Percentiles rank a stretch among this genome's conserved stretches.
These are phyloP conservation scores for Oxytropis ochrocephala DNA, from an alignment of 306 rosid genomes.

Conservation along the genomic window DNA sequence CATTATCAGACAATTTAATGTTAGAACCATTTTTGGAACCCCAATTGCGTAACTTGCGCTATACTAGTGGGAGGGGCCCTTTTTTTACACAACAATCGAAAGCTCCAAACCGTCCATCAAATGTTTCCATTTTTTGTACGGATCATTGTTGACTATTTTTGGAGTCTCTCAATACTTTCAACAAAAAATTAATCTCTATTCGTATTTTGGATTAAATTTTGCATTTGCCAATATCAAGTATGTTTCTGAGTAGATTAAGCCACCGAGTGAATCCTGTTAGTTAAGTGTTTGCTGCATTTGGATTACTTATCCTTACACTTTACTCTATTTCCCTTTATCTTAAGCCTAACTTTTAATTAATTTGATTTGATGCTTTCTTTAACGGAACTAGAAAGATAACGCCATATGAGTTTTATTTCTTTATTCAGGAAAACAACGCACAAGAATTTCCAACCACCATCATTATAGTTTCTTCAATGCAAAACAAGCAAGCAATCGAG, in stretches of 20 bases:
- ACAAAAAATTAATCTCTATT: no score
- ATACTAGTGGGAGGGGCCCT: constrained; percentile 41
- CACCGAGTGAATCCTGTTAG: no score
- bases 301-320: constrained; percentile 5
- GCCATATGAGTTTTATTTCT: neutral
- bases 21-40: neutral
- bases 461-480: neutral
- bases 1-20: constrained; percentile 15
- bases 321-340: neutral
- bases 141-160: no score
- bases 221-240: no score
- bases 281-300: constrained; percentile 8
- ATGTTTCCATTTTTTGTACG: no score
- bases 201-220: no score
- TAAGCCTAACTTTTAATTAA: neutral
- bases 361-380: neutral
- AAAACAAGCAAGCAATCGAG: neutral
- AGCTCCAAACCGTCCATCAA: neutral
- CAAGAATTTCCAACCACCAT: neutral
- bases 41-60: constrained; percentile 49
- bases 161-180: no score
- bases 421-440: neutral
- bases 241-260: no score
- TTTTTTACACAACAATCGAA: neutral
- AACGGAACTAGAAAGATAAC: neutral